phyloP scores from a whole-genome alignment of 129 eudicot genomes.

The Flaveria bidentis region DNA sequence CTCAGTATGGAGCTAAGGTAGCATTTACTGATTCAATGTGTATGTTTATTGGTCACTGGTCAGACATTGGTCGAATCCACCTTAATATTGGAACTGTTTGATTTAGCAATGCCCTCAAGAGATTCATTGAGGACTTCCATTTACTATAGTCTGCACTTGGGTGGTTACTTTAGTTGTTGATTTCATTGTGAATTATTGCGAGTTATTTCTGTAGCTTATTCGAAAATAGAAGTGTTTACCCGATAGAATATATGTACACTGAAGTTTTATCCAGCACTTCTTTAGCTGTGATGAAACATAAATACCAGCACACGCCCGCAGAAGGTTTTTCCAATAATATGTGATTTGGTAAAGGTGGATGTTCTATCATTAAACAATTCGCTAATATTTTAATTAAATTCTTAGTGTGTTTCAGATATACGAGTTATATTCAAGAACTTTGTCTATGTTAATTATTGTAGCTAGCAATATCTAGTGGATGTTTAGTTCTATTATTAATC shows the following conservation, averaged over 20 bases:
- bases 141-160: not conserved
- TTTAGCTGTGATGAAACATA: not conserved
- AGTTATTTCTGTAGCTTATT: not conserved
- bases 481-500: conserved; percentile 1
- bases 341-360: conserved; percentile 7
- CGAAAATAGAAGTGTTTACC: conserved; percentile 10
- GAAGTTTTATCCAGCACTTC: conserved; percentile 10
- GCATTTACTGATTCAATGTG: not conserved
- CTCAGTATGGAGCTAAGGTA: conserved; percentile 96
- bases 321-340: conserved; percentile 5
- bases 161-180: not conserved
- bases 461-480: not conserved
- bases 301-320: not conserved
- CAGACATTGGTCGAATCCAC: conserved; percentile 5
- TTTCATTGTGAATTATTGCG: not conserved
- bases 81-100: not conserved
- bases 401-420: conserved; percentile 13
- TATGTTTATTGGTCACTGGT: not conserved
- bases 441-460: not conserved
- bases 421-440: not conserved
- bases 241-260: not conserved
- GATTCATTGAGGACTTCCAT: no score
- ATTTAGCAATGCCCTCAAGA: not conserved
- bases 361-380: not conserved
- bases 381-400: conserved; percentile 9